phyloP scores from a whole-genome alignment of 768 basidiomycete genomes.

The Amanita rubescens region DNA sequence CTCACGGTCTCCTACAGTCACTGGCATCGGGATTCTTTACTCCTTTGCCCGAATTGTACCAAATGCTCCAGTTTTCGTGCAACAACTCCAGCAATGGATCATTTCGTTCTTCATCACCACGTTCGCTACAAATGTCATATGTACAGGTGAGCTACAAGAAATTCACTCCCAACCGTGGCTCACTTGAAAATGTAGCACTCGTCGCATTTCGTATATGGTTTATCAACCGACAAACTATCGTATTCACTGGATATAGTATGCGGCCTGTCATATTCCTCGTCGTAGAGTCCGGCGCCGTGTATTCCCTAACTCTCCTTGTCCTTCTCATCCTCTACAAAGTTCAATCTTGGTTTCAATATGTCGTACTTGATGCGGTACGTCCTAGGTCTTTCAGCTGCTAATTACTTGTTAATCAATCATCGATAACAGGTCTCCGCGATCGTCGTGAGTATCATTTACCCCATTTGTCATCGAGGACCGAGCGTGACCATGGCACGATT shows the following conservation, averaged over 20 bases:
- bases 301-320: conserved; percentile 24
- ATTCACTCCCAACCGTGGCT: neutral
- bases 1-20: neutral
- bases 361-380: conserved; percentile 29
- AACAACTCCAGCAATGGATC: conserved; percentile 29
- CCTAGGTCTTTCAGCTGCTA: neutral
- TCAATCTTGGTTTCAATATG: conserved; percentile 29
- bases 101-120: conserved; percentile 31
- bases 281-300: conserved; percentile 31
- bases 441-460: neutral
- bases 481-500: no score
- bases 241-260: conserved; percentile 18
- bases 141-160: conserved; percentile 19
- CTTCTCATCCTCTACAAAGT: conserved; percentile 26
- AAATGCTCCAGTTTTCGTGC: conserved; percentile 24
- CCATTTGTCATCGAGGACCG: neutral
- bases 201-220: conserved; percentile 28
- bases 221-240: conserved; percentile 20
- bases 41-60: conserved; percentile 22
- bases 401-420: neutral
- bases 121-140: conserved; percentile 29
- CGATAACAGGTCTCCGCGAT: neutral
- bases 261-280: conserved; percentile 27
- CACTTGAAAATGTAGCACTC: conserved; percentile 14
- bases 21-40: conserved; percentile 18